Percentiles rank a stretch among this genome's conserved stretches.
These are phyloP conservation scores for Trichoderma brevicompactum DNA, from an alignment of 2,329 filamentous ascomycete species.

Conservation along the genomic window DNA sequence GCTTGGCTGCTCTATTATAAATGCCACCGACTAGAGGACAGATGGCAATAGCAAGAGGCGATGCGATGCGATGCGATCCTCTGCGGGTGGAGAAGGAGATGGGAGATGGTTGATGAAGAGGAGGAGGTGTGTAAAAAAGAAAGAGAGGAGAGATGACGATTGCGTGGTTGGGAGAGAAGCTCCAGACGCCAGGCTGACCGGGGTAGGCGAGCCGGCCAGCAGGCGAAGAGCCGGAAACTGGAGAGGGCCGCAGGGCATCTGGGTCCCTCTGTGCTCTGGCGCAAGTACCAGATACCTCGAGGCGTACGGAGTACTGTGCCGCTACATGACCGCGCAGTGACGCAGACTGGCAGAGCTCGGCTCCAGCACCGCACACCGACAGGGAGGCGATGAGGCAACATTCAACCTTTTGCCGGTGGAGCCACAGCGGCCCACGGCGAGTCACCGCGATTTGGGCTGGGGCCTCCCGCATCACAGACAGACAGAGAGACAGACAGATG, in stretches of 20 bases:
- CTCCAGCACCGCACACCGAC: constrained; percentile 17
- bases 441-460: neutral
- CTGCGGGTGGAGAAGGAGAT: constrained; percentile 18
- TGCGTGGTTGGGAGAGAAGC: constrained; percentile 28
- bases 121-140: constrained; percentile 28
- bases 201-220: constrained; percentile 18
- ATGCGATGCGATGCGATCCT: constrained; percentile 4
- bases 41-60: constrained; percentile 18
- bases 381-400: constrained; percentile 15
- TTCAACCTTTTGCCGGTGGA: constrained; percentile 14
- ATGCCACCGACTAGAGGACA: constrained; percentile 3
- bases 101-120: constrained; percentile 12
- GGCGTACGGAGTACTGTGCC: neutral
- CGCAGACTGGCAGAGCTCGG: constrained; percentile 6
- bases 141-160: constrained; percentile 31
- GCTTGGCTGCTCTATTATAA: constrained; percentile 17
- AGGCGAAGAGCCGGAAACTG: constrained; percentile 12
- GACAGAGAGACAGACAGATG: too few relatives aligned
- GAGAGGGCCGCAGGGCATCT: constrained; percentile 6
- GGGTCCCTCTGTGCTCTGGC: neutral
- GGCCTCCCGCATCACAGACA: neutral
- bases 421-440: neutral
- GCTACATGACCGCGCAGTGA: constrained; percentile 19
- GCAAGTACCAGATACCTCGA: constrained; percentile 1
- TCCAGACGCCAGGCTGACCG: constrained; percentile 26